Base-by-base conservation (phyloP, 495 filamentous ascomycete genomes). In the Lophium mytilinum region DNA sequence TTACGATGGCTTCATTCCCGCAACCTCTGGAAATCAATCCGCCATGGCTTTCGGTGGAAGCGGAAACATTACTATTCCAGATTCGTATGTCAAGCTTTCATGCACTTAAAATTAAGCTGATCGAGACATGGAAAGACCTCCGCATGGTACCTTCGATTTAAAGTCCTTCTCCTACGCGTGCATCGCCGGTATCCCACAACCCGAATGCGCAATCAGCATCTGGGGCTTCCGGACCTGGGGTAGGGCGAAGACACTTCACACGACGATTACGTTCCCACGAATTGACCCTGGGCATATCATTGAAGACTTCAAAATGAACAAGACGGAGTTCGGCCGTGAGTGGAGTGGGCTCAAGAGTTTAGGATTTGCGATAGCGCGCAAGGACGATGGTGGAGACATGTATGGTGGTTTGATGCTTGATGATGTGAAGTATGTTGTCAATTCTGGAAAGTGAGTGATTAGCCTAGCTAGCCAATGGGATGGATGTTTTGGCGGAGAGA, bases 41-140 rank as follows among this genome's bases (percentile, higher is more conserved):
- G 48, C 59, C 1, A 62, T 62, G 59, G 59, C 59, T 14, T 62
- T 62, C 40, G 59, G 59, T 2, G 59, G 59, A 40, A 62, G 59
- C n/a, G n/a, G n/a, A n/a, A n/a, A n/a, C n/a, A n/a, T n/a, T n/a
- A n/a, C n/a, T n/a, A n/a, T n/a, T n/a, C n/a, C n/a, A n/a, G n/a
- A n/a, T n/a, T n/a, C n/a, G n/a, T n/a, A n/a, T n/a, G n/a, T n/a
- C n/a, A n/a, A n/a, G n/a, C n/a, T n/a, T n/a, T n/a, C n/a, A n/a
- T n/a, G n/a, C n/a, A n/a, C n/a, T n/a, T n/a, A n/a, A n/a, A n/a
- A n/a, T n/a, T n/a, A n/a, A n/a, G n/a, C n/a, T n/a, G n/a, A n/a
- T n/a, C n/a, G n/a, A n/a, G n/a, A n/a, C n/a, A n/a, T n/a, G n/a
- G n/a, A n/a, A n/a, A n/a, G n/a, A n/a, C n/a, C n/a, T n/a, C n/a